Evolutionary conservation across 2,329 filamentous ascomycete species (phyloP).

Genomic region (Talaromyces sp.): DNA sequence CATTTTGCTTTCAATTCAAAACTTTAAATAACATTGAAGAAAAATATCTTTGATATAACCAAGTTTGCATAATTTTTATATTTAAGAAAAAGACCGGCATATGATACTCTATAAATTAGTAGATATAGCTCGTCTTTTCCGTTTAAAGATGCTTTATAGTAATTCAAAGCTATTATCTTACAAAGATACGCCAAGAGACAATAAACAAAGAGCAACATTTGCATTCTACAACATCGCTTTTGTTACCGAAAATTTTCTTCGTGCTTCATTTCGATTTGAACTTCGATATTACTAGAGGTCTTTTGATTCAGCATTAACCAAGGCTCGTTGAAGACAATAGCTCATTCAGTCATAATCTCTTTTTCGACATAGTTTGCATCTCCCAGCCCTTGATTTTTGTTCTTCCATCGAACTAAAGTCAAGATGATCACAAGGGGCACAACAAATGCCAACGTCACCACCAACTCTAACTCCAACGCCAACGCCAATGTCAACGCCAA

Average conservation of each 20-base stretch:
- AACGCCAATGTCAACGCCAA: not conserved
- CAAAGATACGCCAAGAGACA: not conserved
- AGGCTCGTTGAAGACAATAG: not conserved
- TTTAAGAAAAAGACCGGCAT: no score
- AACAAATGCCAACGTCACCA: no score
- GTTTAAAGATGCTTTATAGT: not conserved
- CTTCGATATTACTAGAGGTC: not conserved
- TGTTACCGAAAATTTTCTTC: not conserved
- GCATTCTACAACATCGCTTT: not conserved
- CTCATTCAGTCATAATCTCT: not conserved
- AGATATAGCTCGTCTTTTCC: no score
- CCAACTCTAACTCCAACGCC: not conserved
- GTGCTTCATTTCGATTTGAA: not conserved
- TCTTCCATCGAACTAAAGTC: not conserved
- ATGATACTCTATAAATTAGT: no score
- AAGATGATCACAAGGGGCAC: not conserved
- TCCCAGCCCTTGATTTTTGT: not conserved
- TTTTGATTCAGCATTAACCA: not conserved
- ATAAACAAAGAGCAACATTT: not conserved
- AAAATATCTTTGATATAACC: no score
- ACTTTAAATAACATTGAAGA: no score
- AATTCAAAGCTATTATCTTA: not conserved
- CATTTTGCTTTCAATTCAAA: no score
- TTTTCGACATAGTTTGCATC: not conserved
- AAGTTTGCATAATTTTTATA: no score